Evolutionary conservation across 768 basidiomycete species (phyloP).

Genomic region (Rhodotorula toruloides): DNA sequence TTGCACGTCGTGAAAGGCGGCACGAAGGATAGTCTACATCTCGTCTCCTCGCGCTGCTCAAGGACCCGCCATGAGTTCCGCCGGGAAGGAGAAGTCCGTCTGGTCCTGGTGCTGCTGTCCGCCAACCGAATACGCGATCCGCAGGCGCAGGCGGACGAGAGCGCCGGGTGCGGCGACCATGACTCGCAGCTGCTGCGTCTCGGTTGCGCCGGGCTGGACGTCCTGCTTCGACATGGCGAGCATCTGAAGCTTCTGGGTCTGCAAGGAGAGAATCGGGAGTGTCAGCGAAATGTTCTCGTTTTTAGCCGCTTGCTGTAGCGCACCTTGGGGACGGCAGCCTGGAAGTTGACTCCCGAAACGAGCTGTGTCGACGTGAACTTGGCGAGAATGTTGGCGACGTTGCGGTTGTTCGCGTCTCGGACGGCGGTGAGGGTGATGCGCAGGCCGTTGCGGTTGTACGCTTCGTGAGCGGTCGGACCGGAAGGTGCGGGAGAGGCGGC

Average conservation of each 20-base stretch:
- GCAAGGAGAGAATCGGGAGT: constrained; percentile 8
- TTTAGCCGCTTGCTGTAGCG: too few species aligned
- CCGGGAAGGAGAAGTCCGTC: constrained; percentile 67
- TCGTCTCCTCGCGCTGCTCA: background rate
- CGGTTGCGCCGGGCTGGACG: constrained; percentile 67
- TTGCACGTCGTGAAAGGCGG: background rate
- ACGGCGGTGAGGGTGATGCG: constrained; percentile 86
- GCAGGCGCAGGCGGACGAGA: constrained; percentile 72
- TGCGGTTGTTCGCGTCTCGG: constrained; percentile 71
- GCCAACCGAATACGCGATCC: constrained; percentile 68
- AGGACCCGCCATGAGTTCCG: constrained; percentile 29
- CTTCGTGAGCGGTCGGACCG: constrained; percentile 56
- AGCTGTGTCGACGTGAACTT: constrained; percentile 70
- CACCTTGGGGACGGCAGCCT: constrained; percentile 95
- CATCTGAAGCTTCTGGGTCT: constrained; percentile 98
- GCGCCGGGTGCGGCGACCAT: constrained; percentile 58
- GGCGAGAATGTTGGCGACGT: constrained; percentile 82
- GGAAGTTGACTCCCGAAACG: constrained; percentile 73
- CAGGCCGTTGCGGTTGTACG: constrained; percentile 86
- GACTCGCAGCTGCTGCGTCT: constrained; percentile 94
- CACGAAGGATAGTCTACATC: too few species aligned
- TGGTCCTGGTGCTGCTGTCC: constrained; percentile 79
- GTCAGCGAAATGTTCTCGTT: too few species aligned
- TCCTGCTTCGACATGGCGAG: constrained; percentile 86
- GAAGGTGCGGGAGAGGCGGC: constrained; percentile 43